Evolutionary conservation across 2,329 filamentous ascomycete species (phyloP).

Genomic region (Botrytis aclada): DNA sequence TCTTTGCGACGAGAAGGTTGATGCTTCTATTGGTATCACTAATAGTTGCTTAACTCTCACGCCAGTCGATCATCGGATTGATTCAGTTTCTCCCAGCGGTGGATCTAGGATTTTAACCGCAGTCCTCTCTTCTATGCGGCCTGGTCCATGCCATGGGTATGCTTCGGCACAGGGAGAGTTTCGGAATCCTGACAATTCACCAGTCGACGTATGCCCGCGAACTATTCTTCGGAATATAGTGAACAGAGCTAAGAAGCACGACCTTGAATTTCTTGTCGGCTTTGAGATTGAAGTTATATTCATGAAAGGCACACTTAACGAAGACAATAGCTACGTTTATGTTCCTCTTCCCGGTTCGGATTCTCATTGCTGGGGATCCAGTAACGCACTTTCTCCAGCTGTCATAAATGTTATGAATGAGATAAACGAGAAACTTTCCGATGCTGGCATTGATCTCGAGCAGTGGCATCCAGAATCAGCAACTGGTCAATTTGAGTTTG

Average conservation of each 20-base stretch:
- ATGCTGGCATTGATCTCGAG: conserved; percentile 38
- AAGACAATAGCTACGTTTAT: conserved; percentile 37
- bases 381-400: conserved; percentile 57
- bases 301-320: conserved; percentile 44
- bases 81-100: conserved; percentile 55
- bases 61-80: conserved; percentile 60
- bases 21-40: conserved; percentile 54
- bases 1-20: conserved; percentile 37
- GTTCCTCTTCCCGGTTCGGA: conserved; percentile 50
- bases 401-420: conserved; percentile 61
- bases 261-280: conserved; percentile 62
- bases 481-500: conserved; percentile 19
- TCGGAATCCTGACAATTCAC: conserved; percentile 51
- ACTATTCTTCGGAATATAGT: conserved; percentile 56
- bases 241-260: conserved; percentile 48
- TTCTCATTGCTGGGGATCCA: conserved; percentile 69
- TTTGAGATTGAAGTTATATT: conserved; percentile 83
- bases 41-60: conserved; percentile 63
- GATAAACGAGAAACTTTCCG: conserved; percentile 58
- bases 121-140: conserved; percentile 60
- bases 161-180: conserved; percentile 68
- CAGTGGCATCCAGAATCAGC: conserved; percentile 17
- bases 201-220: conserved; percentile 61
- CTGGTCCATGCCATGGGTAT: conserved; percentile 57
- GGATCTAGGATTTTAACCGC: conserved; percentile 66